Conservation (phyloP, 2,329 filamentous ascomycete species). For the Fusarium nodosum region DNA sequence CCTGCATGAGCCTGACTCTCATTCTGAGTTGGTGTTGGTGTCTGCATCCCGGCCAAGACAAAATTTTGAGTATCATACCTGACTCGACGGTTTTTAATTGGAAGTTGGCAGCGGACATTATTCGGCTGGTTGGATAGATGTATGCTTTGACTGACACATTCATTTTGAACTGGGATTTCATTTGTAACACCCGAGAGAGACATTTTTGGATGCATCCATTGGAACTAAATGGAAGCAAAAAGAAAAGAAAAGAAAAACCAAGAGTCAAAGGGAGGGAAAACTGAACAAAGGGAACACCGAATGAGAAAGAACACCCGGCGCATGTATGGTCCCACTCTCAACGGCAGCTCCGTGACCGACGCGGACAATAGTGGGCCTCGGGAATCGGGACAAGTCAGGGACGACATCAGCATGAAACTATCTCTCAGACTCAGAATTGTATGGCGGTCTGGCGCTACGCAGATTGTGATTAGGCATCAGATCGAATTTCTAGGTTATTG, state of each 20-base stretch:
- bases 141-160: neutral
- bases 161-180: conserved; percentile 8
- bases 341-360: conserved; percentile 42
- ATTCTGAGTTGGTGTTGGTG: conserved; percentile 27
- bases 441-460: neutral
- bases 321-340: conserved; percentile 25
- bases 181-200: neutral
- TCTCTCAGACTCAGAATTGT: neutral
- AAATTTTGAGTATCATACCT: conserved; percentile 16
- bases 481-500: neutral
- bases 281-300: conserved; percentile 28
- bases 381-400: conserved; percentile 15
- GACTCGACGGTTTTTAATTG: conserved; percentile 35
- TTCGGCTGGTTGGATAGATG: conserved; percentile 3
- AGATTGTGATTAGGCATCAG: neutral
- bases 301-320: conserved; percentile 18
- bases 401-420: neutral
- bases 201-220: conserved; percentile 22
- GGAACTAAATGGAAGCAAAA: conserved; percentile 26
- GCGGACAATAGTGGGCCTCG: conserved; percentile 40
- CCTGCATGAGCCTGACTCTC: conserved; percentile 27
- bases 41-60: conserved; percentile 16
- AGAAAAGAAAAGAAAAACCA: neutral
- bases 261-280: conserved; percentile 1
- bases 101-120: conserved; percentile 19